Base-by-base conservation (phyloP, 2,329 filamentous ascomycete species). In the Hymenoscyphus albidus region DNA sequence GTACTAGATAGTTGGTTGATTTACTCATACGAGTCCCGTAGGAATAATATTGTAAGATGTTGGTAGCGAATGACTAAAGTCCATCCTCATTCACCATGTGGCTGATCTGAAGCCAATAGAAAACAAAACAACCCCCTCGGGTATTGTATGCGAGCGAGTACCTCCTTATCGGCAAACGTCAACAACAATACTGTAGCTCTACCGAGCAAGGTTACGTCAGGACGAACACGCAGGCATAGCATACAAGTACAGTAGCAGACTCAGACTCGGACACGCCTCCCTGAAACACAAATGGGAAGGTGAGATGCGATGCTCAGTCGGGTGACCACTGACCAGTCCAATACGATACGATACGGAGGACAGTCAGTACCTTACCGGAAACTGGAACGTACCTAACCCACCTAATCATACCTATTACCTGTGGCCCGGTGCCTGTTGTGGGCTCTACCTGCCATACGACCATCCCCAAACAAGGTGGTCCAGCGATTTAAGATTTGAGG, bases 201-300 rank as follows among this genome's bases (percentile, higher is more conserved):
- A 48, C 58, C 9, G 42, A n/a, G 27, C 27, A 38, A 44, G 16
- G 27, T 58, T 57, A 59, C 40, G 39, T 59, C 61, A 63, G 59
- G 44, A 13, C 22, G 39, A 38, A 27, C 57, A 35, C 32, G 32
- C 32, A 35, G 32, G 32, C 32, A 35, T 35, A 35, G 32, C 32
- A 35, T 35, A 35, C 5, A 35, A 35, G 32, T 9, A 9, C 32
- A 35, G 35, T 7, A 61, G 51, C 54, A 12, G 44, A 31, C 22
- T 40, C 22, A 12, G 27, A 22, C 42, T 56, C 14, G 48, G 27
- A 10, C 16, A 22, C 51, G 22, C 35, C n/a, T 60, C 10, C 59
- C 44, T 64, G 63, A 64, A 64, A 64, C 63, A 61, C 63, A 64
- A 58, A 16, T 51, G 60, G 58, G 62, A 66, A 64, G 65, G 63